phyloP scores from a whole-genome alignment of 768 basidiomycete genomes.

The Podaxis sp. region DNA sequence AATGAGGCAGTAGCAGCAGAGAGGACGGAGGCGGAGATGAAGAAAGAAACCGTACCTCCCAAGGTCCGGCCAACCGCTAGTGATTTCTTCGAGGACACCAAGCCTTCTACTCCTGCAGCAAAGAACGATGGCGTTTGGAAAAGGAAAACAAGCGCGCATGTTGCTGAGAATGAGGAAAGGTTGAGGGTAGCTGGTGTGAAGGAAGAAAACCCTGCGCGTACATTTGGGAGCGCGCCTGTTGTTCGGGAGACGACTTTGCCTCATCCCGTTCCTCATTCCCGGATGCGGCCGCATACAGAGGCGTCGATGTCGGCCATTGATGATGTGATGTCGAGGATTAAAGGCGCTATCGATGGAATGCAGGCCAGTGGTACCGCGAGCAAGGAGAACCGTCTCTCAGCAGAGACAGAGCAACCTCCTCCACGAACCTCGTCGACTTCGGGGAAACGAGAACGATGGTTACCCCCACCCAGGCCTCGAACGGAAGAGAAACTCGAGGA shows the following conservation, averaged over 20 bases:
- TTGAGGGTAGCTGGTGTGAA: neutral
- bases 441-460: constrained; percentile 49
- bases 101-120: constrained; percentile 22
- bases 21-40: constrained; percentile 20
- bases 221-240: constrained; percentile 3
- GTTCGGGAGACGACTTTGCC: constrained; percentile 20
- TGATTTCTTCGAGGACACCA: constrained; percentile 69
- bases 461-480: constrained; percentile 43
- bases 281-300: constrained; percentile 39
- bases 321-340: constrained; percentile 85
- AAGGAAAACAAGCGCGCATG: constrained; percentile 25
- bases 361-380: constrained; percentile 32
- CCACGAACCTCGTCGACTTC: constrained; percentile 22
- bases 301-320: constrained; percentile 72
- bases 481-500: constrained; percentile 35
- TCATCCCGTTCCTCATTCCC: constrained; percentile 9
- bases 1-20: constrained; percentile 22
- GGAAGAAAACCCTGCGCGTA: constrained; percentile 7
- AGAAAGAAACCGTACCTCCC: constrained; percentile 15
- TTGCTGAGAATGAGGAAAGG: neutral
- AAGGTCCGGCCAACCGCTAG: constrained; percentile 51
- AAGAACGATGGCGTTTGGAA: constrained; percentile 48
- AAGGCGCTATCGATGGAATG: constrained; percentile 74
- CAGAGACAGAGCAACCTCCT: constrained; percentile 25
- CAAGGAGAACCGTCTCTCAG: constrained; percentile 27